These are phyloP conservation scores for Cymodocea nodosa DNA, from an alignment of 116 monocot species.

Conservation along the genomic window DNA sequence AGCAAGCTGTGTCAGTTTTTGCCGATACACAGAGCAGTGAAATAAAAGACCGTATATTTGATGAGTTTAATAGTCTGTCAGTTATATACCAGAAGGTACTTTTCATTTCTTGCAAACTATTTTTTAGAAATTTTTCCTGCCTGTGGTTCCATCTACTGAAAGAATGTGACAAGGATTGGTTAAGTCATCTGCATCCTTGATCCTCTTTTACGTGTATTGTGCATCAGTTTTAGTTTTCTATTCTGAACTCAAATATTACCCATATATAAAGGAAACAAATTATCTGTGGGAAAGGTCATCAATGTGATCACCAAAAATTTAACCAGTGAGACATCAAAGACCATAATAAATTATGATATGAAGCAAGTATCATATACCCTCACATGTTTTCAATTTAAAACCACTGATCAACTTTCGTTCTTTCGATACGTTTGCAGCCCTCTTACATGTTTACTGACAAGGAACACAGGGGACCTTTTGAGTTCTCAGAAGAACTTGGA, in stretches of 20 bases:
- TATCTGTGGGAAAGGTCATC: too few species aligned
- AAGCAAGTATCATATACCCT: too few species aligned
- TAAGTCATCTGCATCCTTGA: not conserved
- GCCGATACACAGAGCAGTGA: slow-evolving; percentile 92
- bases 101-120: not conserved
- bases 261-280: too few species aligned
- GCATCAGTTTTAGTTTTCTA: not conserved
- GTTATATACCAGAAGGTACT: slow-evolving; percentile 86
- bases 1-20: slow-evolving; percentile 98
- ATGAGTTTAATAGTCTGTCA: slow-evolving; percentile 93
- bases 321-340: too few species aligned
- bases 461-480: slow-evolving; percentile 78
- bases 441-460: slow-evolving; percentile 90
- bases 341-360: too few species aligned
- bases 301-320: too few species aligned
- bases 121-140: not conserved
- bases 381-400: too few species aligned
- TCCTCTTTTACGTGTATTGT: not conserved
- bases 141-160: not conserved
- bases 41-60: slow-evolving; percentile 96
- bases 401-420: not conserved
- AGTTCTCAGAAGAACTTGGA: slow-evolving; percentile 79
- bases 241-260: too few species aligned
- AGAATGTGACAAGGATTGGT: not conserved
- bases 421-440: slow-evolving; percentile 41